These are phyloP conservation scores for Parsonsia alboflavescens DNA, from an alignment of 257 asterid species.

Conservation along the genomic window DNA sequence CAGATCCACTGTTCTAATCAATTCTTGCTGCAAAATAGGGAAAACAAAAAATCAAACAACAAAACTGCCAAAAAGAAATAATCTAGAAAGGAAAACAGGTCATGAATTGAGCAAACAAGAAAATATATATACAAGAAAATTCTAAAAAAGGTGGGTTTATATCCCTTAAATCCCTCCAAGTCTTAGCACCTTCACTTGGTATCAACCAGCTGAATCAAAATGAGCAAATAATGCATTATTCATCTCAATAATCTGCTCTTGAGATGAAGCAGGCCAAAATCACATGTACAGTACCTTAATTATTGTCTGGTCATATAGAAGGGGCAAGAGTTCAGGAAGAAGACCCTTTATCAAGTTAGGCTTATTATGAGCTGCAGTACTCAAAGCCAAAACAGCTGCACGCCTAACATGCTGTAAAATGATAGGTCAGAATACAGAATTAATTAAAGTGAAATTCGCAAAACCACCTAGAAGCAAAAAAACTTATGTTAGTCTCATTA, in stretches of 20 bases:
- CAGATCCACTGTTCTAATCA: constrained; percentile 96
- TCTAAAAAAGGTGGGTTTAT: background rate
- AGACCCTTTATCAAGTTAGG: constrained; percentile 86
- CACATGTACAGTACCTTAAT: constrained; percentile 50
- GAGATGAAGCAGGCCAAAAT: background rate
- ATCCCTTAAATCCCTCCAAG: background rate
- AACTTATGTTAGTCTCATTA: background rate
- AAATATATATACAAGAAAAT: background rate
- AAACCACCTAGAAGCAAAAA: background rate
- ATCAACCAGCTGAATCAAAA: background rate
- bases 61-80: background rate
- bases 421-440: constrained; percentile 22
- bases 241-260: background rate
- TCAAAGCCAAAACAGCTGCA: constrained; percentile 96
- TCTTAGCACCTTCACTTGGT: background rate
- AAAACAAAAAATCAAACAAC: constrained; percentile 14
- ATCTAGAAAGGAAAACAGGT: background rate
- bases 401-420: constrained; percentile 94
- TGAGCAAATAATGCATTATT: background rate
- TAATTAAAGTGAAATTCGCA: background rate
- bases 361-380: constrained; percentile 98
- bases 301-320: constrained; percentile 90
- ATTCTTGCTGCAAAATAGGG: constrained; percentile 71
- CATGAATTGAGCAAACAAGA: background rate
- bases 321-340: constrained; percentile 85